These are phyloP conservation scores for Wickerhamomyces bovis DNA, from an alignment of 805 yeast genomes.

Conservation along the genomic window DNA sequence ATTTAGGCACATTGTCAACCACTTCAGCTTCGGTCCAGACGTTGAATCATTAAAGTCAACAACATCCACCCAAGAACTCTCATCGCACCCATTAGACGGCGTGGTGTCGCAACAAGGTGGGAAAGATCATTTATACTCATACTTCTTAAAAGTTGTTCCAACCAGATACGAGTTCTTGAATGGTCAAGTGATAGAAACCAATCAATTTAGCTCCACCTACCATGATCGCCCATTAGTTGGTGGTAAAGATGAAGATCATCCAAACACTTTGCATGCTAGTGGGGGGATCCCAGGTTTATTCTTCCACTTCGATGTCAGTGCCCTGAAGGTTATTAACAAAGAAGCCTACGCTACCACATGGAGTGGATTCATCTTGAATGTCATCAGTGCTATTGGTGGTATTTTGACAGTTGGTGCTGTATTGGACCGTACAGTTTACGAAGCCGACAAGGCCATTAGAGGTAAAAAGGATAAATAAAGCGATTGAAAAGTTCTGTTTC, in stretches of 20 bases:
- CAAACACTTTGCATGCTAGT: slow-evolving; percentile 68
- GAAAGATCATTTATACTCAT: slow-evolving; percentile 62
- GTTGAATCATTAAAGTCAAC: slow-evolving; percentile 25
- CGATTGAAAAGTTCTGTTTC: not conserved
- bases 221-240: slow-evolving; percentile 85
- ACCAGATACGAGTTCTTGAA: slow-evolving; percentile 73
- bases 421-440: slow-evolving; percentile 81
- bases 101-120: slow-evolving; percentile 32
- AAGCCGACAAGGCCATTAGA: slow-evolving; percentile 72
- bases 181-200: slow-evolving; percentile 57
- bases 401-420: slow-evolving; percentile 89
- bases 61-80: slow-evolving; percentile 26
- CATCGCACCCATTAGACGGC: slow-evolving; percentile 68
- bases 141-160: slow-evolving; percentile 85
- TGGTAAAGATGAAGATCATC: slow-evolving; percentile 89
- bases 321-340: slow-evolving; percentile 82
- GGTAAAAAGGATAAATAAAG: slow-evolving; percentile 50
- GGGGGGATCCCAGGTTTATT: slow-evolving; percentile 93
- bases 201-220: slow-evolving; percentile 82
- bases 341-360: slow-evolving; percentile 66
- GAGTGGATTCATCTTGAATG: slow-evolving; percentile 77
- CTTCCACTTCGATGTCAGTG: slow-evolving; percentile 86
- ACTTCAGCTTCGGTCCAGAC: slow-evolving; percentile 76
- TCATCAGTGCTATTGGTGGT: slow-evolving; percentile 88
- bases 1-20: slow-evolving; percentile 73